Conservation (phyloP, 2,329 filamentous ascomycete species). For the Cordyceps militaris region DNA sequence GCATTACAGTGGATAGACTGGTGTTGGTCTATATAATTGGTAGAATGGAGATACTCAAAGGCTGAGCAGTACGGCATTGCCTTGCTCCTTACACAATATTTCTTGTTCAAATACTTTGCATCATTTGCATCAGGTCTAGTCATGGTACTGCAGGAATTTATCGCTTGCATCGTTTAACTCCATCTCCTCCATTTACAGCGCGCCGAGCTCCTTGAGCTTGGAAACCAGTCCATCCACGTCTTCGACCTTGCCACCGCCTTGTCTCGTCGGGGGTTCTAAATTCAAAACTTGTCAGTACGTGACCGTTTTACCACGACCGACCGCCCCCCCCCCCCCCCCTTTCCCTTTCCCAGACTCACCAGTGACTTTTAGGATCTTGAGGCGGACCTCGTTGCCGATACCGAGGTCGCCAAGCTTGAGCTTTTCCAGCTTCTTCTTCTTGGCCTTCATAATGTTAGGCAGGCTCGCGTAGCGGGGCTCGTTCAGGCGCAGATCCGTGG, state of each 20-base stretch:
- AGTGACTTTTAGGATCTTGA: constrained; percentile 86
- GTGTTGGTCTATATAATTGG: too few relatives aligned
- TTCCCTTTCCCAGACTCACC: too few relatives aligned
- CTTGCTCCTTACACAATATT: not conserved
- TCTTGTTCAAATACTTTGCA: not conserved
- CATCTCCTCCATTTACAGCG: constrained; percentile 49
- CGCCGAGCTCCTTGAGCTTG: constrained; percentile 94
- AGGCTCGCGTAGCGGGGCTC: constrained; percentile 91
- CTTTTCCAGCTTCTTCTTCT: constrained; percentile 99
- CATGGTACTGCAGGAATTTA: constrained; percentile 7
- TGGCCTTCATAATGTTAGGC: constrained; percentile 99
- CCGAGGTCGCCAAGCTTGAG: constrained; percentile 78
- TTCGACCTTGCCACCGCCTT: constrained; percentile 95
- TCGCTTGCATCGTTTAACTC: not conserved
- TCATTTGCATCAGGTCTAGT: not conserved
- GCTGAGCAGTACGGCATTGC: not conserved
- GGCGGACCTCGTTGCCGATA: constrained; percentile 62
- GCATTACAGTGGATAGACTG: too few relatives aligned
- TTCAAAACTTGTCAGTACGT: not conserved
- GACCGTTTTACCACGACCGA: too few relatives aligned
- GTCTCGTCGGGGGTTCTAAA: constrained; percentile 69
- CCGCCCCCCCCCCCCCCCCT: too few relatives aligned
- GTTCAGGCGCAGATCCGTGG: constrained; percentile 89
- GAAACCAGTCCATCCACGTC: constrained; percentile 90
- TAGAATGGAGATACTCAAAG: too few relatives aligned